These are phyloP conservation scores for Pleomassaria siparia DNA, from an alignment of 2,329 filamentous ascomycete genomes.

Conservation along the genomic window DNA sequence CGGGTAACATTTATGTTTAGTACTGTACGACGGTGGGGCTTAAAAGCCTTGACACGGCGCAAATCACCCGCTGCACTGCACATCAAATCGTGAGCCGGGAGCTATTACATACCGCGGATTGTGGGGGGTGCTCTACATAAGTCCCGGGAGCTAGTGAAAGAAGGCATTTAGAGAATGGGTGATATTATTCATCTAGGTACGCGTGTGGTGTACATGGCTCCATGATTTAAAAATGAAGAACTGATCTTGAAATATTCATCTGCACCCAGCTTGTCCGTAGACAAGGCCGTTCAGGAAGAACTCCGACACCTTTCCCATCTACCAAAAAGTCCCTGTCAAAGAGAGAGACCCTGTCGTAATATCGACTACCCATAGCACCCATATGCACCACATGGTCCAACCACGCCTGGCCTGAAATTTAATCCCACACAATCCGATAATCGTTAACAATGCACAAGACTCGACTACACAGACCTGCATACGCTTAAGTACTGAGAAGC, in stretches of 20 bases:
- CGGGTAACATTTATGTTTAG: background rate
- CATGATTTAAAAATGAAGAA: background rate
- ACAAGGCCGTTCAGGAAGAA: background rate
- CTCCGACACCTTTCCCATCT: background rate
- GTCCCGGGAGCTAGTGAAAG: background rate
- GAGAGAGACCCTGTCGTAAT: no score
- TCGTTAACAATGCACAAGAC: background rate
- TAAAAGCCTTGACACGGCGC: constrained; percentile 2
- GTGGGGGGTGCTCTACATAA: background rate
- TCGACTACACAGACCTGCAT: constrained; percentile 10
- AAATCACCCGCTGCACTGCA: constrained; percentile 1
- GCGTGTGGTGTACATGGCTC: no score
- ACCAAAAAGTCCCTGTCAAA: no score
- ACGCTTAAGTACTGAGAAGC: constrained; percentile 37
- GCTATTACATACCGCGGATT: background rate
- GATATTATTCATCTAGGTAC: background rate
- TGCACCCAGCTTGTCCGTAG: background rate
- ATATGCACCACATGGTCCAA: background rate
- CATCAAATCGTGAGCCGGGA: constrained; percentile 1
- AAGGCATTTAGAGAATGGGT: background rate
- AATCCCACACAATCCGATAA: background rate
- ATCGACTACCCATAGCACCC: background rate
- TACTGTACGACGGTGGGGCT: background rate
- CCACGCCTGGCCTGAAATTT: no score
- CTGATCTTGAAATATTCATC: background rate